These are phyloP conservation scores for Botrytis fragariae DNA, from an alignment of 2,329 filamentous ascomycete species.

Conservation along the genomic window DNA sequence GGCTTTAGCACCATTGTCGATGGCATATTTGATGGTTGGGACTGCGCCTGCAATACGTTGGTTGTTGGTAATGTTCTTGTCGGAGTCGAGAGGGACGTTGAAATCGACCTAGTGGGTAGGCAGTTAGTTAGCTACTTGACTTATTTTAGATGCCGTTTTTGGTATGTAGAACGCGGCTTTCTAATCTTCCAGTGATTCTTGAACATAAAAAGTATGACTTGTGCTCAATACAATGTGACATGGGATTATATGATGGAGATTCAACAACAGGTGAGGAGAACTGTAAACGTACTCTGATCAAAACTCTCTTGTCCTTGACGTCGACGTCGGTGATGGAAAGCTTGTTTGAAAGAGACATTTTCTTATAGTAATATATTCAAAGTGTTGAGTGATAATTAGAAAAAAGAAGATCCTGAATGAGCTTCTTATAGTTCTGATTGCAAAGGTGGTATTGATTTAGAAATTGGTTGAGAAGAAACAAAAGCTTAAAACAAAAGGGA, in stretches of 20 bases:
- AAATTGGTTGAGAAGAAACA: conserved; percentile 16
- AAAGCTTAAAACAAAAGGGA: conserved; percentile 27
- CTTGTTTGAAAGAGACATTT: conserved; percentile 98
- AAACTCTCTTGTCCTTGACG: conserved; percentile 95
- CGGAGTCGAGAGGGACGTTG: conserved; percentile 92
- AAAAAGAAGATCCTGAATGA: background rate
- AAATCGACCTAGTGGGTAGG: conserved; percentile 77
- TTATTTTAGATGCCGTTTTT: conserved; percentile 10
- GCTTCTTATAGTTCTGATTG: conserved; percentile 9
- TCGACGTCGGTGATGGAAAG: conserved; percentile 95
- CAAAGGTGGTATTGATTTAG: background rate
- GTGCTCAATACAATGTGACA: background rate
- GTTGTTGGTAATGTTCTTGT: conserved; percentile 96
- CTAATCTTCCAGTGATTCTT: background rate
- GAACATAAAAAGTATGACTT: background rate
- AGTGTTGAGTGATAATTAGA: background rate
- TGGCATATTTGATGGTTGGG: conserved; percentile 91
- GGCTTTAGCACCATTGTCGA: conserved; percentile 85
- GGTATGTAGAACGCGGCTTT: background rate
- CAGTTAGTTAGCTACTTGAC: conserved; percentile 28
- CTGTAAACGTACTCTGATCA: conserved; percentile 76
- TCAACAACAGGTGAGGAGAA: background rate
- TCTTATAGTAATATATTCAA: conserved; percentile 11
- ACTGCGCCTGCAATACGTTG: conserved; percentile 96
- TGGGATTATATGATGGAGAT: background rate